These are phyloP conservation scores for Paxillus ammoniavirescens DNA, from an alignment of 768 basidiomycete species.

Conservation along the genomic window DNA sequence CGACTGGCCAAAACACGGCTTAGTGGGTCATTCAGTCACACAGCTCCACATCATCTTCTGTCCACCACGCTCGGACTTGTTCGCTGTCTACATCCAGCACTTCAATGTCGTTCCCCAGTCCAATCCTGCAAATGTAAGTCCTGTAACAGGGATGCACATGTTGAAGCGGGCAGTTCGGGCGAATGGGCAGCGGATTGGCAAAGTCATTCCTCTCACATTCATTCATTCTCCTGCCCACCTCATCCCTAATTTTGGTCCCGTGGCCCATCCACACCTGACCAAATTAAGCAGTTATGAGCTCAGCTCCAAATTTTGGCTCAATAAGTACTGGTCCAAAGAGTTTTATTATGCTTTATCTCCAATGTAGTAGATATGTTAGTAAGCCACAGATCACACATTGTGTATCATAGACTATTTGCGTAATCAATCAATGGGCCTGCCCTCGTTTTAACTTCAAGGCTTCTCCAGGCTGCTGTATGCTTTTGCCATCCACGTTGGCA, in stretches of 20 bases:
- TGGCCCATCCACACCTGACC: constrained; percentile 23
- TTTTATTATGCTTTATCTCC: constrained; percentile 13
- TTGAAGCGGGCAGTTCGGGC: constrained; percentile 17
- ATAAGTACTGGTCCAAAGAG: constrained; percentile 36
- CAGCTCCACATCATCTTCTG: constrained; percentile 19
- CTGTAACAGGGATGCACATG: constrained; percentile 20
- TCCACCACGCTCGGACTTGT: constrained; percentile 1
- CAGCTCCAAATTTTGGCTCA: constrained; percentile 25
- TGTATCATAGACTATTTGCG: no score
- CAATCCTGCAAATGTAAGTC: constrained; percentile 8
- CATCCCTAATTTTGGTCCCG: constrained; percentile 25
- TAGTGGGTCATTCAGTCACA: constrained; percentile 17
- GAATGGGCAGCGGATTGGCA: constrained; percentile 19
- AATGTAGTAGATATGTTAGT: no score
- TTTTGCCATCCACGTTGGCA: no score
- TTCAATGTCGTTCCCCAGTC: constrained; percentile 26
- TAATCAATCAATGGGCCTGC: no score
- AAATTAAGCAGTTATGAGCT: constrained; percentile 22
- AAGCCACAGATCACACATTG: no score
- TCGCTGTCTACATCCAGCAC: constrained; percentile 26
- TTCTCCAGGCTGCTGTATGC: no score
- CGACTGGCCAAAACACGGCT: constrained; percentile 14
- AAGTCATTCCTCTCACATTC: constrained; percentile 26
- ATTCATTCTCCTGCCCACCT: constrained; percentile 25
- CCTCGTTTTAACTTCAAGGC: no score